A percentile compares a stretch with the other conserved stretches of the same genome.
Conservation (phyloP, 2,329 filamentous ascomycete genomes). For the Zymoseptoria pseudotritici region DNA sequence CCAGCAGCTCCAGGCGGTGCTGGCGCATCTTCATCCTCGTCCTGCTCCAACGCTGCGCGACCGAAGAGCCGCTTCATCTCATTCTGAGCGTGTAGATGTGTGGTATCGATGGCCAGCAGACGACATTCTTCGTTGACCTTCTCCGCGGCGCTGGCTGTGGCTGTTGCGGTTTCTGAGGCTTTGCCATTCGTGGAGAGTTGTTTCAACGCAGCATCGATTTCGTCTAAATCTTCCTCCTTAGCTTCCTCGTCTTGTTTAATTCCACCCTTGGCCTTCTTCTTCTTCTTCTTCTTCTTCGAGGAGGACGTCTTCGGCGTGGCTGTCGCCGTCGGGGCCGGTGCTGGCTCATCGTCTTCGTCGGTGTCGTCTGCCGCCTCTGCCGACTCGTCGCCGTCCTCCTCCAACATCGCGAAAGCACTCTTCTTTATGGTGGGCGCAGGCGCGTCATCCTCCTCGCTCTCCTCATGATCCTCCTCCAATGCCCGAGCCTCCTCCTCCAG, state of each 20-base stretch:
- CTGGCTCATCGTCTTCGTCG: constrained; percentile 25
- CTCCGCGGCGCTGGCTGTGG: constrained; percentile 25
- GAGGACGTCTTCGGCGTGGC: constrained; percentile 25
- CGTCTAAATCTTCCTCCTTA: constrained; percentile 43
- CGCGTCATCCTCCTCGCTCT: constrained; percentile 33
- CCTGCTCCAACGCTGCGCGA: constrained; percentile 52
- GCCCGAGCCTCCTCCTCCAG: constrained; percentile 21
- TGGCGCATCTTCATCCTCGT: constrained; percentile 47
- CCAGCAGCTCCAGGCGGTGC: constrained; percentile 18
- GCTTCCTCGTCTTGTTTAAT: constrained; percentile 16
- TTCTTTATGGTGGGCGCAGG: constrained; percentile 26
- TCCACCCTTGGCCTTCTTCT: constrained; percentile 48
- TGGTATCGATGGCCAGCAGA: constrained; percentile 56
- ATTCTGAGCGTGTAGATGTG: constrained; percentile 75
- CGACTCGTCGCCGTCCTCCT: constrained; percentile 33
- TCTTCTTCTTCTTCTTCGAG: constrained; percentile 53
- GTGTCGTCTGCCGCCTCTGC: constrained; percentile 29
- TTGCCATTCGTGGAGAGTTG: constrained; percentile 42
- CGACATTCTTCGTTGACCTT: constrained; percentile 43
- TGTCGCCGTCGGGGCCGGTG: constrained; percentile 3
- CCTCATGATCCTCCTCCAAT: constrained; percentile 29
- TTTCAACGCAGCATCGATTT: constrained; percentile 59
- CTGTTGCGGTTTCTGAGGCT: constrained; percentile 13
- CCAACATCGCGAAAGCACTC: constrained; percentile 42
- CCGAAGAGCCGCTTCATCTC: constrained; percentile 81